Percentiles rank a stretch among this genome's conserved stretches.
Evolutionary conservation across 140 eudicot genomes (phyloP).

Genomic region (Oenanthe javanica): DNA sequence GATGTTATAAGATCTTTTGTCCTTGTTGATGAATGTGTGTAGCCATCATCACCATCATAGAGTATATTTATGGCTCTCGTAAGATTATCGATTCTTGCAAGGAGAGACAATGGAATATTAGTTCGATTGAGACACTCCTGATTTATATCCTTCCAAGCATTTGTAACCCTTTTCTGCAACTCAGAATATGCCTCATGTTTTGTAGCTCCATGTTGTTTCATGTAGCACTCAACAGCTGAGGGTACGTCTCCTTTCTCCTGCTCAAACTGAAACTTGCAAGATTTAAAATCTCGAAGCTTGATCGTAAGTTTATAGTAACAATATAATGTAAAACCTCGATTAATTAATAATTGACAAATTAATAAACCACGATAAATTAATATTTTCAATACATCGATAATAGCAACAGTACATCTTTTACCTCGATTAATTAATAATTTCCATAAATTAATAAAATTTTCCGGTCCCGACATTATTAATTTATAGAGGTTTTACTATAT

Average conservation of each 20-base stretch:
- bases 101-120: neutral
- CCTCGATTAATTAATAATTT: too few species aligned
- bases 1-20: neutral
- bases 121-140: neutral
- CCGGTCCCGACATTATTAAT: too few species aligned
- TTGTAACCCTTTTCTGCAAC: neutral
- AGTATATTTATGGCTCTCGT: neutral
- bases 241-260: neutral
- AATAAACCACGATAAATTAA: too few species aligned
- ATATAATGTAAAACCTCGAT: neutral
- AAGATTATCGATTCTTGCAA: neutral
- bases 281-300: neutral
- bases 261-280: neutral
- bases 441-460: too few species aligned
- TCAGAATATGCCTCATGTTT: neutral
- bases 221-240: slow-evolving; percentile 3
- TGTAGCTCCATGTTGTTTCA: neutral
- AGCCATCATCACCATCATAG: neutral
- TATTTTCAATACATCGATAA: too few species aligned
- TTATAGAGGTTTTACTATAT: neutral
- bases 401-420: too few species aligned
- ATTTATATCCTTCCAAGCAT: slow-evolving; percentile 4
- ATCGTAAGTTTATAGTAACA: neutral
- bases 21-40: neutral
- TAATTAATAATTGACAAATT: too few species aligned